These are phyloP conservation scores for Rubroboletus satanas DNA, from an alignment of 768 basidiomycete genomes.

Conservation along the genomic window DNA sequence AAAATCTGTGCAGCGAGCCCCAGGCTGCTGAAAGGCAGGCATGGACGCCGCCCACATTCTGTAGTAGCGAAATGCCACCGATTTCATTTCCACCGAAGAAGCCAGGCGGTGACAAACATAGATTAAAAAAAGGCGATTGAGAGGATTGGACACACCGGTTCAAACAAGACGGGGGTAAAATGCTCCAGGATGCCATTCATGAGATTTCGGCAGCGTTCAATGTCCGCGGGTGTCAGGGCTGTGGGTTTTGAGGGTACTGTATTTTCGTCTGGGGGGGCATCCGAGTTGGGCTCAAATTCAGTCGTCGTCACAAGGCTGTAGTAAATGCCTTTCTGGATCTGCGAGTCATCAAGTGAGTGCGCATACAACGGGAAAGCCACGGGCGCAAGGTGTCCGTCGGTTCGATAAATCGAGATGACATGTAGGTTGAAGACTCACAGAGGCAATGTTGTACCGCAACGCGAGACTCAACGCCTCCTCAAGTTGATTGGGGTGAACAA, in stretches of 20 bases:
- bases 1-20: background rate
- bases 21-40: background rate
- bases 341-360: background rate
- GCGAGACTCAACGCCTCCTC: conserved; percentile 55
- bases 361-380: background rate
- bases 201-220: conserved; percentile 44
- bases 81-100: background rate
- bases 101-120: background rate
- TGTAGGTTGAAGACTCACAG: conserved; percentile 38
- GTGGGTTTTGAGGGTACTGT: background rate
- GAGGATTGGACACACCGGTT: conserved; percentile 38
- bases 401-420: background rate
- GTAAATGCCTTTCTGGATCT: conserved; percentile 61
- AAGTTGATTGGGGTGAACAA: conserved; percentile 40
- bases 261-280: conserved; percentile 5
- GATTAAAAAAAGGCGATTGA: background rate
- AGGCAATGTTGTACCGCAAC: conserved; percentile 41
- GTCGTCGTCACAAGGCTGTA: conserved; percentile 63
- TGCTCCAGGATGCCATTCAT: conserved; percentile 56
- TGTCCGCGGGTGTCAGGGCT: conserved; percentile 31
- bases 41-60: background rate
- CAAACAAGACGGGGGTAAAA: conserved; percentile 72
- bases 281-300: conserved; percentile 47
- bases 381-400: background rate
- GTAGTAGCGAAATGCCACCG: background rate